Evolutionary conservation across 495 filamentous ascomycete genomes (phyloP).

Genomic region (Lophiotrema nucula): DNA sequence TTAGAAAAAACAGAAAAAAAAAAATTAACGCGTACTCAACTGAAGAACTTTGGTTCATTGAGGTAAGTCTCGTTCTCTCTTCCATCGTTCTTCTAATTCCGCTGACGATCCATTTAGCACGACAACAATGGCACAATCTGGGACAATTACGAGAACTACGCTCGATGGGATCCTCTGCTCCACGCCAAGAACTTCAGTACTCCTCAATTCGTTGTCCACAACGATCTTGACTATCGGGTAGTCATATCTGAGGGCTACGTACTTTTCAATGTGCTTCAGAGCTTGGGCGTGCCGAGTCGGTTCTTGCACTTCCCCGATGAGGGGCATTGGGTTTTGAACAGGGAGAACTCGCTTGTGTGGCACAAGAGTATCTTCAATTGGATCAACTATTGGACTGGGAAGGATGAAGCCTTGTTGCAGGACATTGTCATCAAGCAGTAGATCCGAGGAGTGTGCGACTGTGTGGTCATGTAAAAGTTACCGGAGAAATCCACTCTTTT

Average conservation of each 20-base stretch:
- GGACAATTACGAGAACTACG: slow-evolving; percentile 48
- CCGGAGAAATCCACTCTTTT: no score
- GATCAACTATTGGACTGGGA: slow-evolving; percentile 48
- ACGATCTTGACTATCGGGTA: slow-evolving; percentile 47
- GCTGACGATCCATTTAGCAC: slow-evolving; percentile 26
- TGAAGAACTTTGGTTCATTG: no score
- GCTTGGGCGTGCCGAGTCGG: slow-evolving; percentile 50
- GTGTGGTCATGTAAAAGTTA: no score
- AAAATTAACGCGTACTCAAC: no score
- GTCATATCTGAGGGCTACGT: slow-evolving; percentile 45
- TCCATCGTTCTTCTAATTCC: no score
- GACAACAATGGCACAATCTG: slow-evolving; percentile 52
- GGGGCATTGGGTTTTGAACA: slow-evolving; percentile 49
- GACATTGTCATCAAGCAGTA: slow-evolving; percentile 30
- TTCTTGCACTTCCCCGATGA: slow-evolving; percentile 57
- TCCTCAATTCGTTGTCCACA: slow-evolving; percentile 51
- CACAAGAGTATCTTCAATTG: slow-evolving; percentile 53
- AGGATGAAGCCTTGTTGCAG: slow-evolving; percentile 21
- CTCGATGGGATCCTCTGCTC: slow-evolving; percentile 46
- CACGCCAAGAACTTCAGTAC: slow-evolving; percentile 42
- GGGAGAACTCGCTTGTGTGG: slow-evolving; percentile 51
- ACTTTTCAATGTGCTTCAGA: slow-evolving; percentile 52
- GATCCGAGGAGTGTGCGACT: no score
- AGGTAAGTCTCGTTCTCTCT: no score
- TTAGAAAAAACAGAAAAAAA: no score